A percentile compares a stretch with the other conserved stretches of the same genome.
phyloP scores from a whole-genome alignment of 2,329 filamentous ascomycete species.

The Botryotinia convoluta region DNA sequence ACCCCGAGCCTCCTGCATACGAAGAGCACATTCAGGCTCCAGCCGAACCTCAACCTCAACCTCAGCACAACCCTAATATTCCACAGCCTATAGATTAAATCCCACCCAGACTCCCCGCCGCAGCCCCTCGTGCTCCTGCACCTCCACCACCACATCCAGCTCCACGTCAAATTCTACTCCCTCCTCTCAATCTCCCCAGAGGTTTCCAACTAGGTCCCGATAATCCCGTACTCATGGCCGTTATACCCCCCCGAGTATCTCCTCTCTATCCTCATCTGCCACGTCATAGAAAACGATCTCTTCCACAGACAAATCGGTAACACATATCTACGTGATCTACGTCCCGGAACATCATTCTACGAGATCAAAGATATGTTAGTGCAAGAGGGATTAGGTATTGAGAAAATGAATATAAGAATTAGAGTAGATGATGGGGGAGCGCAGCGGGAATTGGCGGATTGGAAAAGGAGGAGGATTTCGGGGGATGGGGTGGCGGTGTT shows the following conservation, averaged over 20 bases:
- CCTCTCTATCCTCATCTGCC: neutral
- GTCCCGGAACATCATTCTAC: neutral
- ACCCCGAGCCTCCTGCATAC: neutral
- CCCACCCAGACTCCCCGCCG: neutral
- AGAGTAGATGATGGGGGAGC: neutral
- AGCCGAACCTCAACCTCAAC: neutral
- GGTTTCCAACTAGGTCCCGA: neutral
- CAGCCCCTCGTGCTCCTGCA: neutral
- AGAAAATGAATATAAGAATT: neutral
- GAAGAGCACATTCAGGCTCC: neutral
- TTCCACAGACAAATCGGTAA: neutral
- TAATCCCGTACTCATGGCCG: neutral
- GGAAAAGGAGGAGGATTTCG: neutral
- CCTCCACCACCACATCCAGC: too few species aligned
- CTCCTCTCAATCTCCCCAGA: neutral
- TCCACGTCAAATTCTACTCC: neutral
- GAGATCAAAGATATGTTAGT: neutral
- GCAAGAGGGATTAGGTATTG: neutral
- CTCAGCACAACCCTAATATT: neutral
- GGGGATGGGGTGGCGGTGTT: neutral
- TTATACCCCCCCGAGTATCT: neutral
- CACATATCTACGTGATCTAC: neutral
- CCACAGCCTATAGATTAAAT: neutral
- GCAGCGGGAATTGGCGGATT: neutral
- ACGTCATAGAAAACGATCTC: neutral